Evolutionary conservation across 108 stramenopile species (phyloP).

Genomic region (Discostella stelligeroides): DNA sequence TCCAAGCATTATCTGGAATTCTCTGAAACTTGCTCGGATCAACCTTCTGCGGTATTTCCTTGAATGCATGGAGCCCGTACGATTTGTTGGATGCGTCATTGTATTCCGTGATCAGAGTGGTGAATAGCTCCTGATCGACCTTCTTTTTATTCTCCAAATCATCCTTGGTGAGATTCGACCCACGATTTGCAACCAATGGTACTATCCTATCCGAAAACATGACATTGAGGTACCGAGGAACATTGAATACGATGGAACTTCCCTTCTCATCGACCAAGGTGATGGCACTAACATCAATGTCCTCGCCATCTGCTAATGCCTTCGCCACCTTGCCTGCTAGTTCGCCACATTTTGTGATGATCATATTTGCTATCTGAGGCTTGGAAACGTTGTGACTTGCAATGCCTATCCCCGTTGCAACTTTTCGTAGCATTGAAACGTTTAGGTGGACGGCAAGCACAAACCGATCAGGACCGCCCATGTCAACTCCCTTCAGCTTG

Average conservation of each 20-base stretch:
- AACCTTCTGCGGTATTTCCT: not conserved
- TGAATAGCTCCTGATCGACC: slow-evolving; percentile 2
- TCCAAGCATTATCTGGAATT: not conserved
- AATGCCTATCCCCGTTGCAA: not conserved
- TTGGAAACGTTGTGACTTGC: not conserved
- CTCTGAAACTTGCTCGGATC: not conserved
- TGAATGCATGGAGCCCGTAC: not conserved
- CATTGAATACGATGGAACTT: not conserved
- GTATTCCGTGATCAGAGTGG: not conserved
- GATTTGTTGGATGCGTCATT: not conserved
- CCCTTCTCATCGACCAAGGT: not conserved
- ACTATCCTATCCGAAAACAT: not conserved
- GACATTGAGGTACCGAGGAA: slow-evolving; percentile 3
- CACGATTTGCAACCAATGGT: slow-evolving; percentile 3
- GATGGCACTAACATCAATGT: slow-evolving; percentile 1
- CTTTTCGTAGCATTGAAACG: slow-evolving; percentile 3
- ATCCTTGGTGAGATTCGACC: slow-evolving; percentile 1
- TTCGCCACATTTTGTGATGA: not conserved
- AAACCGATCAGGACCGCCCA: not conserved
- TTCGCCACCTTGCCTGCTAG: not conserved
- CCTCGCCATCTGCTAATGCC: not conserved
- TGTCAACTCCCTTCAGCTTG: not conserved
- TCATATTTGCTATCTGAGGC: not conserved
- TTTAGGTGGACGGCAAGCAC: not conserved
- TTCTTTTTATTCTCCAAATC: not conserved